Base-by-base conservation (phyloP, 345 rosid genomes). In the Trapa bicornis region DNA sequence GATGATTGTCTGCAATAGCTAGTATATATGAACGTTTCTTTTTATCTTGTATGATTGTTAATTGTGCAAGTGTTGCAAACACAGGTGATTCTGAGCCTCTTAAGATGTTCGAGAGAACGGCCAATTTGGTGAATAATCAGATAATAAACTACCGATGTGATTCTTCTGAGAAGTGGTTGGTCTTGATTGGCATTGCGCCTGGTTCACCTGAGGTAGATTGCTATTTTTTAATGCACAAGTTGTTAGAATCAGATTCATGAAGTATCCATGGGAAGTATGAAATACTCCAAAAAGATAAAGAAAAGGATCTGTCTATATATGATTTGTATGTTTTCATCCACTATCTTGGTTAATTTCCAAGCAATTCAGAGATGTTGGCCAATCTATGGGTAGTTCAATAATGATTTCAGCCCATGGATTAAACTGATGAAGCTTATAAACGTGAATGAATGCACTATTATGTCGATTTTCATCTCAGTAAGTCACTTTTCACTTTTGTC, bases 171-270 rank as follows among this genome's bases (percentile, higher is more conserved):
- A 95, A 95, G 77, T 95, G 99, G 99, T 75, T 95, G 77, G 96
- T 95, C 72, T 79, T 91, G 82, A 81, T 95, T 80, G 99, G 99
- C 75, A 95, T 89, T 75, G 96, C 96, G 57, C 99, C 97, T 74
- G 99, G 99, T 57, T 80, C 96, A 64, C 85, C 96, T 36, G 99
- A 95, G 97, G 99, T 91, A 85, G 38, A 75, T 64, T 13, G n/a
- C 8, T 61, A 17, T 57, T 38, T 65, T 35, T 7, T 29, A 12
- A 17, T 61, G 16, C 3, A 35, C 65, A 64, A 65, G 38, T 45
- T 42, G 64, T 64, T 36, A 32, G 22, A n/a, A 52, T 67, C 41
- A 36, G 29, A 14, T 54, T 39, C 32, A 1, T 45, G 52, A 47
- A 12, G 22, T 22, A 22, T 22, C 29, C 29, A 22, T 22, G 29